Conservation (phyloP, 768 basidiomycete genomes). For the Suillus cothurnatus region DNA sequence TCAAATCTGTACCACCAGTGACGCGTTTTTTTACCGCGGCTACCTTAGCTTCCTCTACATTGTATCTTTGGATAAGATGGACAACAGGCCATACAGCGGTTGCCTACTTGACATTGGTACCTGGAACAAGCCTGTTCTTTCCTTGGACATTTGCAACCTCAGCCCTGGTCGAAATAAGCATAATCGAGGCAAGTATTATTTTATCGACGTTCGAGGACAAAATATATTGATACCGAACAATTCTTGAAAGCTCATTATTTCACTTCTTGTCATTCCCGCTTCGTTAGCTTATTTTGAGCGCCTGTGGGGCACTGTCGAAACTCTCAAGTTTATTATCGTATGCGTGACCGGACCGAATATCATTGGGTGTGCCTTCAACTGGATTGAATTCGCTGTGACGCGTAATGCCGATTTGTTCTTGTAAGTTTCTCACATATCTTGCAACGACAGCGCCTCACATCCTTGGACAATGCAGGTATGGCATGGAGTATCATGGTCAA, state of each 20-base stretch:
- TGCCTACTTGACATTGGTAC: conserved; percentile 79
- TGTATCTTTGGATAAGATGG: conserved; percentile 71
- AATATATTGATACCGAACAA: conserved; percentile 10
- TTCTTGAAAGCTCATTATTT: conserved; percentile 64
- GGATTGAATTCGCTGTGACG: conserved; percentile 80
- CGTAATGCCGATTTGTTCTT: conserved; percentile 74
- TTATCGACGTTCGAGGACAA: not conserved
- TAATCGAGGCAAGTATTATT: conserved; percentile 71
- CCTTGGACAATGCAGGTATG: conserved; percentile 57
- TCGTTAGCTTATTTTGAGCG: conserved; percentile 90
- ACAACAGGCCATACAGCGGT: conserved; percentile 42
- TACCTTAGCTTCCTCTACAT: conserved; percentile 57
- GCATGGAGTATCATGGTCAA: conserved; percentile 89
- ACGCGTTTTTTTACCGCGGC: conserved; percentile 72
- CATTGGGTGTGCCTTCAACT: conserved; percentile 86
- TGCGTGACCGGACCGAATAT: conserved; percentile 82
- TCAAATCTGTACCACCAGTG: conserved; percentile 75
- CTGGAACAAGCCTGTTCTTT: conserved; percentile 77
- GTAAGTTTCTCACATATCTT: conserved; percentile 47
- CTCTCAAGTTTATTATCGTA: conserved; percentile 80
- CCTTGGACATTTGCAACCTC: conserved; percentile 96
- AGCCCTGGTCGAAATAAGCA: conserved; percentile 79
- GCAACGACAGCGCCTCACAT: conserved; percentile 17
- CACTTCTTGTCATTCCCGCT: conserved; percentile 77
- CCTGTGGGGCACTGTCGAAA: conserved; percentile 89